A percentile compares a stretch with the other conserved stretches of the same genome.
phyloP scores from a whole-genome alignment of 2,329 filamentous ascomycete species.

The Aspergillus luchuensis region DNA sequence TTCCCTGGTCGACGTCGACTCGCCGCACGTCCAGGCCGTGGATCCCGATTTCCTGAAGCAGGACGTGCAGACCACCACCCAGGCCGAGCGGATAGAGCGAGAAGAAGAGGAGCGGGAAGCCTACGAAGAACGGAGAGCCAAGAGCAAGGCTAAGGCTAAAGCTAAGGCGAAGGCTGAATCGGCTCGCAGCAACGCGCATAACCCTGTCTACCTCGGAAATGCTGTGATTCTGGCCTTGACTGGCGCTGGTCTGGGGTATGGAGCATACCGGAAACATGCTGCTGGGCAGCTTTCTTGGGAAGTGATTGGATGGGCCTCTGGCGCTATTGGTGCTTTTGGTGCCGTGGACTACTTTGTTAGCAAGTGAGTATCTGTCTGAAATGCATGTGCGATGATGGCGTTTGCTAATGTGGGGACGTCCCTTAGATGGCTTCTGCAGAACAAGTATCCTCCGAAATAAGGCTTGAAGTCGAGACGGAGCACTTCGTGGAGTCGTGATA shows the following conservation, averaged over 20 bases:
- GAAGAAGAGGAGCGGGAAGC: slow-evolving; percentile 39
- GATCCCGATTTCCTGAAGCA: slow-evolving; percentile 46
- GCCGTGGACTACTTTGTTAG: slow-evolving; percentile 52
- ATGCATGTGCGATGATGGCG: not conserved
- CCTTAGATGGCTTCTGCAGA: slow-evolving; percentile 52
- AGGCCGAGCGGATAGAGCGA: slow-evolving; percentile 48
- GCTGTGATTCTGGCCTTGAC: slow-evolving; percentile 46
- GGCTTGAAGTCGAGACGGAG: not conserved
- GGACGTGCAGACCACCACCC: slow-evolving; percentile 48
- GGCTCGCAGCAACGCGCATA: slow-evolving; percentile 42
- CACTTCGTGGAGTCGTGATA: not conserved
- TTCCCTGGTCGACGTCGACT: slow-evolving; percentile 51
- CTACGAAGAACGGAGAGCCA: slow-evolving; percentile 31
- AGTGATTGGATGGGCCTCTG: slow-evolving; percentile 46
- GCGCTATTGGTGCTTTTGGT: slow-evolving; percentile 47
- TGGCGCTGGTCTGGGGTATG: slow-evolving; percentile 48
- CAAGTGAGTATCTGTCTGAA: slow-evolving; percentile 44
- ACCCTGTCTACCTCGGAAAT: slow-evolving; percentile 52
- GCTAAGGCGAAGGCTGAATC: slow-evolving; percentile 36
- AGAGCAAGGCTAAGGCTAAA: slow-evolving; percentile 38
- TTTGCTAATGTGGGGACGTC: slow-evolving; percentile 14
- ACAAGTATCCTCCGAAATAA: slow-evolving; percentile 54
- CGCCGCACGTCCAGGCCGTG: slow-evolving; percentile 48
- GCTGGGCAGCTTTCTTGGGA: slow-evolving; percentile 51
- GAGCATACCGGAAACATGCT: slow-evolving; percentile 51